Conservation (phyloP, 2,329 filamentous ascomycete genomes). For the Diaporthe sp. region DNA sequence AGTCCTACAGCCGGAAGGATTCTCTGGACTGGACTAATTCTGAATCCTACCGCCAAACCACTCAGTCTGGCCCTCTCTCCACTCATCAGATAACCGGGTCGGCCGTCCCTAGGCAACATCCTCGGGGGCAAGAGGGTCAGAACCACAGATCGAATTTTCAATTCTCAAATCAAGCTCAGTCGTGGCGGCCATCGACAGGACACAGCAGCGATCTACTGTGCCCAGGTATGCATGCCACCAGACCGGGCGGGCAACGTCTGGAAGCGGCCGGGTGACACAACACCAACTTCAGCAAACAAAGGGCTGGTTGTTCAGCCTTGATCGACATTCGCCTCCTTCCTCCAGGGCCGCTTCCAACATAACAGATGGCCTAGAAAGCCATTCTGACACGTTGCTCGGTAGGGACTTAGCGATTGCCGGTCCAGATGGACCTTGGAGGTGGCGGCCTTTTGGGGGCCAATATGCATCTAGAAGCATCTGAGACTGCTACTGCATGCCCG, state of each 20-base stretch:
- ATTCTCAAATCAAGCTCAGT: neutral
- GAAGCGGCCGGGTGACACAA: slow-evolving; percentile 30
- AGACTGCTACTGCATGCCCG: neutral
- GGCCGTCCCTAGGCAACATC: slow-evolving; percentile 3
- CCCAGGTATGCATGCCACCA: neutral
- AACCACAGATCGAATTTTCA: neutral
- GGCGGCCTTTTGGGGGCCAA: slow-evolving; percentile 21
- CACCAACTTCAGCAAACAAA: slow-evolving; percentile 29
- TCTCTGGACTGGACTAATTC: slow-evolving; percentile 15
- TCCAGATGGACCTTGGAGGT: neutral
- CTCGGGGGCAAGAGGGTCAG: neutral
- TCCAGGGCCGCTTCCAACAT: neutral
- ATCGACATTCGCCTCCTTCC: neutral
- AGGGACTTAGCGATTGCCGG: neutral
- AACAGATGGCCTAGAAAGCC: neutral
- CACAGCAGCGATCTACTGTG: slow-evolving; percentile 1
- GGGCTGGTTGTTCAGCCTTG: slow-evolving; percentile 31
- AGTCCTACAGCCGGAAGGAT: slow-evolving; percentile 33
- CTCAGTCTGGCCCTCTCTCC: neutral
- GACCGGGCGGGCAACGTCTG: slow-evolving; percentile 2
- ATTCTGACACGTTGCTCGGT: slow-evolving; percentile 1
- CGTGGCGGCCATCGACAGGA: neutral
- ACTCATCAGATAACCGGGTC: neutral
- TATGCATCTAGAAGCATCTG: slow-evolving; percentile 25
- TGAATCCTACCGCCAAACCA: neutral